Evolutionary conservation across 1,139 yeast species (phyloP).

Genomic region (Kodamaea derodonti): DNA sequence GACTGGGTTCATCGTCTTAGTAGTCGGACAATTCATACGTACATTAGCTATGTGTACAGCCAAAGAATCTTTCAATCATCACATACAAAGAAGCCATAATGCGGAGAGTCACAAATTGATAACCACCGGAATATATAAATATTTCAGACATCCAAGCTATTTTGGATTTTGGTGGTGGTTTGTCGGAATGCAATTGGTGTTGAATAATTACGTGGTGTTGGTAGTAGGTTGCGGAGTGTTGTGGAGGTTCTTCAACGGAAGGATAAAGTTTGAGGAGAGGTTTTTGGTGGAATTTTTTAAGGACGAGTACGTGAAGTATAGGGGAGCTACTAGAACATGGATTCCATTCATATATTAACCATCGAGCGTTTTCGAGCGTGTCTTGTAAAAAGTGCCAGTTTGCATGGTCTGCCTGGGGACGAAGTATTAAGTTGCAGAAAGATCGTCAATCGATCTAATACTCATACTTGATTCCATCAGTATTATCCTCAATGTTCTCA

Average conservation of each 20-base stretch:
- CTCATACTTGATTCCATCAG: too few species aligned
- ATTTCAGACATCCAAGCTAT: slow-evolving; percentile 83
- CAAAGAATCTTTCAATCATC: slow-evolving; percentile 81
- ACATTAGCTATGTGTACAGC: slow-evolving; percentile 86
- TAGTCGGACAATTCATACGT: slow-evolving; percentile 64
- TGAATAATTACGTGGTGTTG: slow-evolving; percentile 53
- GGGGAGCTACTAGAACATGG: slow-evolving; percentile 44
- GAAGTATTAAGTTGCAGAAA: too few species aligned
- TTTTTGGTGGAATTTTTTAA: slow-evolving; percentile 68
- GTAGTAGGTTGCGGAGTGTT: slow-evolving; percentile 45
- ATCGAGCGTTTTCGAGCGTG: too few species aligned
- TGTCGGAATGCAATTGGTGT: slow-evolving; percentile 70
- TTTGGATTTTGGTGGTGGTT: slow-evolving; percentile 95
- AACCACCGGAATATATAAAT: slow-evolving; percentile 65
- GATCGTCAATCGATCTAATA: too few species aligned
- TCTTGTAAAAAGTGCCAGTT: too few species aligned
- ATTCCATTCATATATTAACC: slow-evolving; percentile 58
- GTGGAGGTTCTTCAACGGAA: slow-evolving; percentile 60
- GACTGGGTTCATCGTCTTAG: slow-evolving; percentile 45
- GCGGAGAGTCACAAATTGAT: slow-evolving; percentile 59
- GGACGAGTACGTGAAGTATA: slow-evolving; percentile 54
- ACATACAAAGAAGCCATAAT: slow-evolving; percentile 53
- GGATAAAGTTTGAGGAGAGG: slow-evolving; percentile 71
- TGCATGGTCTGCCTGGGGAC: too few species aligned
- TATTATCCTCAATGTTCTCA: too few species aligned